Evolutionary conservation across 176 grass and related monocot genomes (phyloP), one percentile per base, ranked within the genome.

Genomic region (Eragrostis nindensis): DNA sequence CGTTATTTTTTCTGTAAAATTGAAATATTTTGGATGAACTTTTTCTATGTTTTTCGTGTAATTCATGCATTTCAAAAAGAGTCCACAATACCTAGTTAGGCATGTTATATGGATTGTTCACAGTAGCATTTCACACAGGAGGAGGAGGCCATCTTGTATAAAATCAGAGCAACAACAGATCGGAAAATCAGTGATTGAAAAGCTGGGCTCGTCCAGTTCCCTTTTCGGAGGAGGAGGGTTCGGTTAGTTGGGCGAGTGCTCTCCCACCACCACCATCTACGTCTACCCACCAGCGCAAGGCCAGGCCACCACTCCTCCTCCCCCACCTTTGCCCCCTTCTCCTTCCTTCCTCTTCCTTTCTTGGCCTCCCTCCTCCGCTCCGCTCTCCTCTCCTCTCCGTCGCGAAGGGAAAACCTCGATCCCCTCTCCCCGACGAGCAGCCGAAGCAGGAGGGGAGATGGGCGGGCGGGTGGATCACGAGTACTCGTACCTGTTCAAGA

Each of bases 401-500:
- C 50, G 55, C 38, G 43, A 57, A 74, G 32, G 30, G 32, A 36
- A 12, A 42, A 26, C 29, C 32, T 25, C 27, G 24, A 69, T 87
- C 47, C 61, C 5, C 22, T 36, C 75, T 53, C 27, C 49, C 18
- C 1, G 22, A 69, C 36, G 64, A 56, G 44, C 46, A 18, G 46
- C 57, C 52, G 36, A 38, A 78, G 62, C 43, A 45, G 22, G 55
- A 18, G 78, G 61, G 48, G 73, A 64, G 73, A 85, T 85, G 80
- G 74, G 67, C 39, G 92, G 86, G 62, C 80, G 92, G n/a, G 87
- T 91, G 52, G 89, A 87, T 89, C 89, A 94, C 76, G 92, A 94
- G 81, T 94, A 94, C 62, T 90, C 90, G 16, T 94, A 94, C 66
- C 86, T 94, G 29, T 94, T 94, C 87, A 94, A 94, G 92, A 91